phyloP scores from a whole-genome alignment of 2,329 filamentous ascomycete species.

The Penicillium olsonii region DNA sequence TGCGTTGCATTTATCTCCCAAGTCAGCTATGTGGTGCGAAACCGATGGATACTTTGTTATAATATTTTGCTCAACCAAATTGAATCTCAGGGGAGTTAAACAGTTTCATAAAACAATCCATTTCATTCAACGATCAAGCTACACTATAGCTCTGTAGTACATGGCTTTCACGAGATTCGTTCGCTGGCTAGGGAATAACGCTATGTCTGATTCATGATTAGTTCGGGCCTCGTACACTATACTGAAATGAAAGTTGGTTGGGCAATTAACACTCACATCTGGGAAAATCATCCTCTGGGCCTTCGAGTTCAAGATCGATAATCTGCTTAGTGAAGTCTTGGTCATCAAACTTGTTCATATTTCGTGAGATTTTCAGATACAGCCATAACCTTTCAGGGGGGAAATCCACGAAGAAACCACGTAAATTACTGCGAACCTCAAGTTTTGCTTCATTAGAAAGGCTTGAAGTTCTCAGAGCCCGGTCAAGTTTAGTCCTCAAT shows the following conservation, averaged over 20 bases:
- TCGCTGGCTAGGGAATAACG: not conserved
- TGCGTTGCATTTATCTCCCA: not conserved
- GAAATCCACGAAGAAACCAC: not conserved
- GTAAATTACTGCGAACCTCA: not conserved
- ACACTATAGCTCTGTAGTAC: not conserved
- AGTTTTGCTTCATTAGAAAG: not conserved
- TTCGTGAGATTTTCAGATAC: conserved; percentile 5
- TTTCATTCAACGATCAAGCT: not conserved
- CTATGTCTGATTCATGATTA: conserved; percentile 1
- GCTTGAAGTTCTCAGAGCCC: not conserved
- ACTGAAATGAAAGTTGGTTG: not conserved
- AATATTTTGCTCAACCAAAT: not conserved
- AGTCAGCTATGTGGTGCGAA: not conserved
- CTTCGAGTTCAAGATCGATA: not conserved
- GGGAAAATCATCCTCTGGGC: conserved; percentile 1
- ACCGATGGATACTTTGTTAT: not conserved
- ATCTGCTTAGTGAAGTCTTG: conserved; percentile 2
- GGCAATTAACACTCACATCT: conserved; percentile 3
- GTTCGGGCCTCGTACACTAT: not conserved
- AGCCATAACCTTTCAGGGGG: conserved; percentile 4
- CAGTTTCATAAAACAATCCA: not conserved
- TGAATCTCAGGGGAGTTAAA: not conserved
- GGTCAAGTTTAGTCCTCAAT: conserved; percentile 1
- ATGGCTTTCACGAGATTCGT: not conserved
- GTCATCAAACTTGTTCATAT: conserved; percentile 3